Conservation (phyloP, 331 rosid species). For the Malus hybrid region DNA sequence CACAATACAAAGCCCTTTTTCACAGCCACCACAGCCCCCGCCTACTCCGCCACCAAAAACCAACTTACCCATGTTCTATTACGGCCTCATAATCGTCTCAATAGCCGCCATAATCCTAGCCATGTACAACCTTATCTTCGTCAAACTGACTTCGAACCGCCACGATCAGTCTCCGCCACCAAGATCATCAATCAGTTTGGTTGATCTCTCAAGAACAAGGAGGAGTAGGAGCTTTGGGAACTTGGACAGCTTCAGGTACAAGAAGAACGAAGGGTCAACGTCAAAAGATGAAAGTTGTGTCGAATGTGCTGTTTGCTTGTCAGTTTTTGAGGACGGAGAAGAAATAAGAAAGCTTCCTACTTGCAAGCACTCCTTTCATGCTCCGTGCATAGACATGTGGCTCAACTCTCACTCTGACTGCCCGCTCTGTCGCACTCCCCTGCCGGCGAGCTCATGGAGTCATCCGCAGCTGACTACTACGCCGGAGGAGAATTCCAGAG, state of each 20-base stretch:
- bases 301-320: constrained; percentile 75
- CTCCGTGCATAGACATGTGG: constrained; percentile 88
- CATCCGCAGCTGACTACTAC: constrained; percentile 9
- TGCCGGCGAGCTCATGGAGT: constrained; percentile 10
- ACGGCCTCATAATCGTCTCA: constrained; percentile 57
- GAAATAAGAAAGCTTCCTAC: constrained; percentile 63
- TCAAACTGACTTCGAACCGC: constrained; percentile 33
- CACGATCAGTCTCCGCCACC: constrained; percentile 1
- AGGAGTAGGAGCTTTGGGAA: constrained; percentile 19
- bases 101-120: constrained; percentile 46
- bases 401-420: constrained; percentile 85
- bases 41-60: constrained; percentile 13
- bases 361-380: constrained; percentile 76
- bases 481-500: constrained; percentile 28
- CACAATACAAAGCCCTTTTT: not conserved
- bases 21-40: constrained; percentile 24
- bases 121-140: constrained; percentile 51
- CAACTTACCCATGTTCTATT: constrained; percentile 56
- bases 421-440: constrained; percentile 78
- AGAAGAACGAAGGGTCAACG: constrained; percentile 21
- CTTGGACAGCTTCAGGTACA: constrained; percentile 64
- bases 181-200: not conserved
- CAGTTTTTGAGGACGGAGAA: constrained; percentile 83
- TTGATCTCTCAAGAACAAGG: constrained; percentile 4
- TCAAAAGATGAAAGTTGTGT: not conserved